Evolutionary conservation across 768 basidiomycete species (phyloP), one percentile per base, ranked within the genome.

Genomic region (Lactarius psammicola): DNA sequence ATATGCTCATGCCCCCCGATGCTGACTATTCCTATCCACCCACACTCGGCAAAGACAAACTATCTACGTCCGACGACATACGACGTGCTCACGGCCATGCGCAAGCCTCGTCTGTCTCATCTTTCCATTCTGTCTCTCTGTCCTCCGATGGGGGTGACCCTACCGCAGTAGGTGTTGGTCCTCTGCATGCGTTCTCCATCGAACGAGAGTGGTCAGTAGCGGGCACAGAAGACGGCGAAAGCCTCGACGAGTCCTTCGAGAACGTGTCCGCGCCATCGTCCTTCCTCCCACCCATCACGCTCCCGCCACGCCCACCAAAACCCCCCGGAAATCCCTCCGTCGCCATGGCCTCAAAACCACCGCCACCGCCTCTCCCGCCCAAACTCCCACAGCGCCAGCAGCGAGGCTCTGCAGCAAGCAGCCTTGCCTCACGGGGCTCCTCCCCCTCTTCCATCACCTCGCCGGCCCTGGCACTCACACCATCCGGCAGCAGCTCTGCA

Each of bases 91-190:
- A 75, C 23, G 77, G 79, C 53, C 88, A 90, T 72, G 80, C 78
- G 17, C 80, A 83, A 3, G 81, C 80, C 13, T 88, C 88, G 0
- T 91, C 89, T 55, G 80, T 89, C 42, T 90, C 89, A 1, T 91
- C 89, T 20, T 89, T 91, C 64, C 89, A 90, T 70, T 90, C 89
- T 1, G 87, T 91, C 23, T 91, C 89, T 1, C 81, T 91, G 28
- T 90, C 89, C 1, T 87, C 87, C 13, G 86, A 87, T 62, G 71
- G 77, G 76, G 75, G 70, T 59, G 72, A 68, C 55, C 38, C 17
- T 5, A 42, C 65, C 33, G 74, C 75, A 10, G n/a, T n/a, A 46
- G 20, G 10, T 57, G 38, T 51, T 2, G 60, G 40, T 17, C 13
- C 54, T 1, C 51, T 42, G 4, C 61, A 62, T 15, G 81, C 81